Conservation (phyloP, 1,284 basidiomycete species). For the Microbotryum silenes-acaulis region DNA sequence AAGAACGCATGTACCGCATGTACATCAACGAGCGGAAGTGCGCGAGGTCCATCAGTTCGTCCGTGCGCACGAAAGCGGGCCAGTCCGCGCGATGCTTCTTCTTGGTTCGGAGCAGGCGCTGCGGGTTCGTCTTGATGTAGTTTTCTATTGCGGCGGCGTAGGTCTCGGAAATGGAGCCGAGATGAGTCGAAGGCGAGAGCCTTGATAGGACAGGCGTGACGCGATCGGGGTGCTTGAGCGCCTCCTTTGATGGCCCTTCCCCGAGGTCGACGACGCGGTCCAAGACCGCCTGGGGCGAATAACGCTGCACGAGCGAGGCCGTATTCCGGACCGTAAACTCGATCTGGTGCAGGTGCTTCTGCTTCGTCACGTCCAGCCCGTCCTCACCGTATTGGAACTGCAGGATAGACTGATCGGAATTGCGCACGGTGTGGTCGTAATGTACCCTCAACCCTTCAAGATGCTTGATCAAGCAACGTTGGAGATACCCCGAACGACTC, state of each 20-base stretch:
- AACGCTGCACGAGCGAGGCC: slow-evolving; percentile 65
- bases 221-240: slow-evolving; percentile 64
- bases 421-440: slow-evolving; percentile 97
- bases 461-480: slow-evolving; percentile 97
- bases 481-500: slow-evolving; percentile 93
- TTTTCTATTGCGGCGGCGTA: slow-evolving; percentile 75
- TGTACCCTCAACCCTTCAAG: slow-evolving; percentile 92
- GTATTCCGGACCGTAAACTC: slow-evolving; percentile 89
- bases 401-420: slow-evolving; percentile 83
- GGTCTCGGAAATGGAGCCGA: slow-evolving; percentile 88
- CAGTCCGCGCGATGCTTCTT: slow-evolving; percentile 40
- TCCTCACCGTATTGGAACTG: slow-evolving; percentile 99
- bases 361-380: slow-evolving; percentile 86
- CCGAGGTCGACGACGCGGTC: slow-evolving; percentile 63
- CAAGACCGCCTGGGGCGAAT: slow-evolving; percentile 58
- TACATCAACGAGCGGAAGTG: slow-evolving; percentile 74
- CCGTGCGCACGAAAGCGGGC: slow-evolving; percentile 42
- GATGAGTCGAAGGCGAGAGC: slow-evolving; percentile 68
- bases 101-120: slow-evolving; percentile 61
- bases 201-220: slow-evolving; percentile 65
- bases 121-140: slow-evolving; percentile 73
- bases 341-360: slow-evolving; percentile 60
- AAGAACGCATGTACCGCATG: slow-evolving; percentile 81
- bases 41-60: slow-evolving; percentile 50
- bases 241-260: slow-evolving; percentile 75